Base-by-base conservation (phyloP, 352 stramenopile genomes). In the Phytophthora tubulina region DNA sequence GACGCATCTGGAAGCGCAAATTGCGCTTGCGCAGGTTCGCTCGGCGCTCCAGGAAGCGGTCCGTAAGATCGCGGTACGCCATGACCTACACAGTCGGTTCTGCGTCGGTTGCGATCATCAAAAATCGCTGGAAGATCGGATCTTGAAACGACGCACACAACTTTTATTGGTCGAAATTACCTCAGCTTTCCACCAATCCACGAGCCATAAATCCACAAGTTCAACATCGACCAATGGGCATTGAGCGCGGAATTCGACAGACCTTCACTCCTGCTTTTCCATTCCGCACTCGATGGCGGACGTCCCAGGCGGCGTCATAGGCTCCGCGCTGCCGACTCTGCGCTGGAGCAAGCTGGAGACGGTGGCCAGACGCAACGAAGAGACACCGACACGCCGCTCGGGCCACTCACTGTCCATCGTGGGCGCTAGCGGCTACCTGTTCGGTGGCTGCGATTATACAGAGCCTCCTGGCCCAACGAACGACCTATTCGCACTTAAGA, bases 401-500 rank as follows among this genome's bases (percentile, higher is more conserved):
- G 96, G 96, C 38, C 96, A 99, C 76, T 92, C 94, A 41, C 91
- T 99, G 51, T 98, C 91, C 36, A 81, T 98, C 49, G 82, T 98
- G 13, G 94, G 94, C 61, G 88, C 85, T 30, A 96, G 82, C 58
- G 88, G 83, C 14, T 99, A 96, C 66, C 79, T 99, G 13, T 99
- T 99, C 78, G 97, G 96, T 41, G 97, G 97, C 32, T 97, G 86
- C 76, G 93, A 97, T 75, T 90, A 97, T 58, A 59, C 76, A 15
- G 82, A 96, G 33, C 88, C 92, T 7, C 94, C 96, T 2, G 95
- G 95, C 0, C 97, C 96, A 9, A 98, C 91, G 1, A 97, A 96
- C 63, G 93, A 98, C 56, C 81, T 98, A 9, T 99, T 95, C 67
- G 93, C 98, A 80, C 85, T 99, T 36, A 94, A 98, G 44, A 93